Base-by-base conservation (phyloP, 129 eudicot genomes). In the Logfia minima region DNA sequence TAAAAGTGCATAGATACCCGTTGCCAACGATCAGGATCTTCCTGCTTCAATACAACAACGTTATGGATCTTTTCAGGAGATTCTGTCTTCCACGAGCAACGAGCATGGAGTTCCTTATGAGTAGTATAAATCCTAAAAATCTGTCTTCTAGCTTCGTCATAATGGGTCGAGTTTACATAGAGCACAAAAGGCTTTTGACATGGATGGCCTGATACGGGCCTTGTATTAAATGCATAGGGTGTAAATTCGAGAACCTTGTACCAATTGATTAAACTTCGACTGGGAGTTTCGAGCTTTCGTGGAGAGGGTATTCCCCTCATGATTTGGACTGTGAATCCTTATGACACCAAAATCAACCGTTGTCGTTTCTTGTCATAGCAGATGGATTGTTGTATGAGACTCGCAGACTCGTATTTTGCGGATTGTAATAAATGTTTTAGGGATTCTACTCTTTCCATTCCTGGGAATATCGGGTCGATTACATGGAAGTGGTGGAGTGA, bases 401-500 rank as follows among this genome's bases (percentile, higher is more conserved):
- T 88, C 8, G 92, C 92, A 0, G 94, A 84, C 77, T 90, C 98
- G 1, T 70, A 74, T 68, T 83, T 79, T 19, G 82, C 79, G 0
- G 94, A 85, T 18, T 85, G 84, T 5, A 88, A 64, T 11, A 92
- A 84, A 72, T 51, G 90, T 13, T 68, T 66, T 43, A 92, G 45
- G 13, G 87, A 75, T 5, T 88, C 76, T 18, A 83, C 85, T 70
- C 92, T 53, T n/a, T 55, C 75, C 92, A 86, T 79, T 6, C 69
- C 52, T 0, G 98, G 96, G 75, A 86, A 90, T 62, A 90, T 85
- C 7, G 98, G 96, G 43, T 92, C 96, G 48, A 88, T 85, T 5
- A 90, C 90, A 64, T 92, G 96, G 16, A 92, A 89, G 77, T 92
- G 98, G 78, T 92, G 96, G 4, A 92, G 81, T 2, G 98, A 90